Base-by-base conservation (phyloP, 2,329 filamentous ascomycete genomes). In the Colletotrichum orbiculare region DNA sequence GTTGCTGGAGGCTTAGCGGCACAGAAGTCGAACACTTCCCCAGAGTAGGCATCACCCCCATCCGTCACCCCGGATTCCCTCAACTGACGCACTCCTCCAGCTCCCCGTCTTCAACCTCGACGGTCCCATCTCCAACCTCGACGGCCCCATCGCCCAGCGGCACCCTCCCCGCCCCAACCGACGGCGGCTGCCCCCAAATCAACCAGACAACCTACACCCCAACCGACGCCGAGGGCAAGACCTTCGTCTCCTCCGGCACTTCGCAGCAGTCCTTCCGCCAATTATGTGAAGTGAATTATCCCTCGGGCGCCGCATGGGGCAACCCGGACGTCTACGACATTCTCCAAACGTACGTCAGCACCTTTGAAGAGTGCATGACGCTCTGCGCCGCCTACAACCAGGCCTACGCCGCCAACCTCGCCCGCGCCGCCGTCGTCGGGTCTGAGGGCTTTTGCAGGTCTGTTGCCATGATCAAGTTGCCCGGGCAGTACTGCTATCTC, bases 401-500 rank as follows among this genome's bases (percentile, higher is more conserved):
- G 15, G 42, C 37, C 8, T 66, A 65, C n/a, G 13, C 17, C 35
- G 6, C 1, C 3, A 69, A 67, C 17, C 48, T 62, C 15, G 39
- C 12, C 41, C 25, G 25, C 25, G 43, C 35, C 25, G 63, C 57
- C 35, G 39, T 13, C 5, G 50, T 66, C 9, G 42, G 25, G 8
- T 25, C 15, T 13, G 53, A 50, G 11, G 68, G 67, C 5, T 56
- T 58, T 6, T 68, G 68, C 13, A 54, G 61, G 35, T 67, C 65
- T 38, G 67, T 69, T 33, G 53, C 62, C n/a, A 64, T 71, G 54
- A 63, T 69, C 25, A 70, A 71, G 59, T 46, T 13, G 9, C 39
- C 59, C 1, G 69, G 69, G 6, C 69, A 67, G 48, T 70, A 67
- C 13, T 70, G 69, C 59, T 71, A 70, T 33, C 48, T 70, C 34